Conservation (phyloP, 1,284 basidiomycete species). For the Fistulinella staudtii region DNA sequence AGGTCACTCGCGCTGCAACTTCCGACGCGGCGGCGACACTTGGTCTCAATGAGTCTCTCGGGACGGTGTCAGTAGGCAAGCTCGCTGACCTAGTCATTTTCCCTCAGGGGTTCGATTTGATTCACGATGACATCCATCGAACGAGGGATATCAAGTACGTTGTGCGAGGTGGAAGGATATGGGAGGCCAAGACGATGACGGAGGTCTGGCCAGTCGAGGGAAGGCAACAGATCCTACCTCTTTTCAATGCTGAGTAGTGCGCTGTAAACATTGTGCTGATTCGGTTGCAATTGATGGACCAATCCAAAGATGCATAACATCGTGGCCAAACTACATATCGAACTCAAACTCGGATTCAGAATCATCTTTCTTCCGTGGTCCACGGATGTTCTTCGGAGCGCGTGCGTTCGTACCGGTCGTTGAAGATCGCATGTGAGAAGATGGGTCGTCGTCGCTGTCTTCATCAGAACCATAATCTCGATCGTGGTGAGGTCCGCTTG, state of each 20-base stretch:
- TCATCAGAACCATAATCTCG: conserved; percentile 37
- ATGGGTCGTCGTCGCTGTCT: conserved; percentile 43
- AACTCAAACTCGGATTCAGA: conserved; percentile 54
- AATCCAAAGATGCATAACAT: not conserved
- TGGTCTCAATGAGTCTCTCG: conserved; percentile 56
- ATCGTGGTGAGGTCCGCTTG: conserved; percentile 23
- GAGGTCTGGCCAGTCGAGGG: conserved; percentile 67
- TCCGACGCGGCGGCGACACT: conserved; percentile 59
- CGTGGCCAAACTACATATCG: conserved; percentile 24
- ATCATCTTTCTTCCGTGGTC: conserved; percentile 45
- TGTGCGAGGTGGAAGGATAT: conserved; percentile 59
- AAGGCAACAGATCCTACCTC: conserved; percentile 48
- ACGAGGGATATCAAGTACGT: conserved; percentile 53
- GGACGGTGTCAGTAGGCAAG: conserved; percentile 59
- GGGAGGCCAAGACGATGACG: conserved; percentile 61
- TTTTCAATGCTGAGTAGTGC: conserved; percentile 54
- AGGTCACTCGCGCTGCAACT: conserved; percentile 68
- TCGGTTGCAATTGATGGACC: not conserved
- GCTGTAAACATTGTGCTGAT: not conserved
- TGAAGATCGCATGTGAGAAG: conserved; percentile 51
- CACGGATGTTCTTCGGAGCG: conserved; percentile 54
- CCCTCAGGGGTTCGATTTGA: conserved; percentile 52
- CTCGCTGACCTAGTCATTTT: conserved; percentile 68
- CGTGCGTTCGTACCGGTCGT: conserved; percentile 53
- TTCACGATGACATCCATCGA: conserved; percentile 47